Percentiles rank a stretch among this genome's conserved stretches.
These are phyloP conservation scores for Amanita phalloides DNA, from an alignment of 768 basidiomycete genomes.

Conservation along the genomic window DNA sequence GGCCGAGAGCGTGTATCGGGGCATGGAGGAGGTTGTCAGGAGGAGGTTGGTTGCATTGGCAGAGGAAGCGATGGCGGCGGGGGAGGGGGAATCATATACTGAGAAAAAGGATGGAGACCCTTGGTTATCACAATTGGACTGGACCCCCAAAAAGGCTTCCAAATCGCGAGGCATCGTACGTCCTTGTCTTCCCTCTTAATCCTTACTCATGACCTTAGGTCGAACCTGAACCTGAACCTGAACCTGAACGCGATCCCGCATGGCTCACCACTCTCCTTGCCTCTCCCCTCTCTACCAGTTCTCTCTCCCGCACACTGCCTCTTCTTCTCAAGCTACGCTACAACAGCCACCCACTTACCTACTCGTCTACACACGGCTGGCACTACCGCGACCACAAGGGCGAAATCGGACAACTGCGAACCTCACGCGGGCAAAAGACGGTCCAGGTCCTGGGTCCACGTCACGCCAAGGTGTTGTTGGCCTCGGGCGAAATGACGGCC, in stretches of 20 bases:
- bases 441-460: slow-evolving; percentile 31
- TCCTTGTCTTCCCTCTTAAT: not conserved
- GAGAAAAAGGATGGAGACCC: slow-evolving; percentile 24
- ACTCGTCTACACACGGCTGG: slow-evolving; percentile 53
- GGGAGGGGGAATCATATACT: too few relatives aligned
- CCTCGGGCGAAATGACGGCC: slow-evolving; percentile 29
- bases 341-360: slow-evolving; percentile 49
- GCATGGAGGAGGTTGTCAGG: slow-evolving; percentile 70
- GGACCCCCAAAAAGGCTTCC: slow-evolving; percentile 78
- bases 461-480: slow-evolving; percentile 36
- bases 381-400: slow-evolving; percentile 31
- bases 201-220: not conserved
- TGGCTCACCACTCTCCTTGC: slow-evolving; percentile 42
- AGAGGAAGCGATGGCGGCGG: slow-evolving; percentile 23
- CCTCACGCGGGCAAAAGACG: slow-evolving; percentile 32
- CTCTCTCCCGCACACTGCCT: slow-evolving; percentile 49
- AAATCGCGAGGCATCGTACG: slow-evolving; percentile 49
- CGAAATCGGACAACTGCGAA: slow-evolving; percentile 28
- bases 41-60: slow-evolving; percentile 58
- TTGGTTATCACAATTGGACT: slow-evolving; percentile 89
- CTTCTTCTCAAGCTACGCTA: slow-evolving; percentile 55
- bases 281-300: slow-evolving; percentile 28
- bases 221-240: not conserved
- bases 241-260: not conserved
- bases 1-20: slow-evolving; percentile 66